Evolutionary conservation across 768 basidiomycete species (phyloP), one percentile per base, ranked within the genome.

Genomic region (Neoboletus magnificus): DNA sequence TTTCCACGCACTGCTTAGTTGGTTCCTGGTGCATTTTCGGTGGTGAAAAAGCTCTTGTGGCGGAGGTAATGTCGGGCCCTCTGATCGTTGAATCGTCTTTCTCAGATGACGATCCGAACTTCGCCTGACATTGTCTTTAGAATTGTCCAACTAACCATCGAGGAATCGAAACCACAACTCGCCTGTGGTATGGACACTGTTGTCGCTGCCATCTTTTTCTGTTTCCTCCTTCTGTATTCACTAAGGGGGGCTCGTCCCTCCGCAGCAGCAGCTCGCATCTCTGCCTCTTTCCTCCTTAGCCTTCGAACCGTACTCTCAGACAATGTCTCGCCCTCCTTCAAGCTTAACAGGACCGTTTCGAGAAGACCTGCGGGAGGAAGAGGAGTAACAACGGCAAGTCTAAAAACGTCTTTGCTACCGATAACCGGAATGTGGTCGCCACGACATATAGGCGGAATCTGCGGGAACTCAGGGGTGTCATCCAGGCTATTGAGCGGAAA

Each of bases 291-390:
- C 33, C 66, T 62, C 46, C 67, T 64, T 2, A 67, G 36, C 44
- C 67, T 55, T 45, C 66, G 62, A 7, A 58, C 13, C 4, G 67
- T 69, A 43, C 66, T 69, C 43, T 67, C 65, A 1, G 67, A 69
- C 29, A 67, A 43, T 3, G 8, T 27, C 13, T 64, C 50, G 23
- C 65, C 67, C 39, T 67, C 66, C 45, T 60, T 64, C 52, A 69
- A 57, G 50, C 54, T 59, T 15, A 67, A 55, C 39, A 57, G 44
- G 32, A 62, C 62, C 8, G 41, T 52, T 41, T 67, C 65, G 42
- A 69, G 65, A 33, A 49, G 22, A 23, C 62, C 52, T 10, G 48
- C 50, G 16, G 52, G 64, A 2, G 66, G 66, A 25, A 67, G 66
- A 12, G 66, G 62, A 16, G 58, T 69, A 10, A 18, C 9, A 27